These are phyloP conservation scores for Diaporthe eres DNA, from an alignment of 2,329 filamentous ascomycete genomes.

Conservation along the genomic window DNA sequence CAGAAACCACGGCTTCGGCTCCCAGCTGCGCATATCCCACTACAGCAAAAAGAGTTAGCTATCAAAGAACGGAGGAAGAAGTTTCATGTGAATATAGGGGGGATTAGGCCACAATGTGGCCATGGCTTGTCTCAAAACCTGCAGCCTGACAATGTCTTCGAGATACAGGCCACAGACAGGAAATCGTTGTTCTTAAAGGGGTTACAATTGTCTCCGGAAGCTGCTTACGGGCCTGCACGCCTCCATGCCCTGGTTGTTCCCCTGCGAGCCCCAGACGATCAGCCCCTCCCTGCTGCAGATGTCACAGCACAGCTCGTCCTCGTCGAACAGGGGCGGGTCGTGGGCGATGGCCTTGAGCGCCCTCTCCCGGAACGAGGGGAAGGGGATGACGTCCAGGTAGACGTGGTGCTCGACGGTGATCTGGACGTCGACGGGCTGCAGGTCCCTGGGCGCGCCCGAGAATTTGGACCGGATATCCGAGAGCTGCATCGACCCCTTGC, in stretches of 20 bases:
- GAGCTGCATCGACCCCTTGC: conserved; percentile 46
- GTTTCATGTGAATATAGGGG: no score
- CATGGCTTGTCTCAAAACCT: no score
- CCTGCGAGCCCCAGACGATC: conserved; percentile 55
- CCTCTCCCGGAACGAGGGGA: conserved; percentile 50
- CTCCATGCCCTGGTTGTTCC: conserved; percentile 48
- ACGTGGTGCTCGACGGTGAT: conserved; percentile 53
- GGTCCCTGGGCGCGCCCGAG: conserved; percentile 46
- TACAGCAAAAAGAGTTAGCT: no score
- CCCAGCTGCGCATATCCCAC: conserved; percentile 61
- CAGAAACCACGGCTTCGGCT: conserved; percentile 59
- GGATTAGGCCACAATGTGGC: no score
- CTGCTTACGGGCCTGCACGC: conserved; percentile 51
- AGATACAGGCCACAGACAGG: no score
- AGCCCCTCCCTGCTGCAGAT: conserved; percentile 51
- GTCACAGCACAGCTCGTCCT: conserved; percentile 54
- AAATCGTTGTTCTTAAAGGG: no score
- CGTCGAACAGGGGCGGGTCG: conserved; percentile 51
- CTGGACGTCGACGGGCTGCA: conserved; percentile 51
- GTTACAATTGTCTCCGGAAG: no score
- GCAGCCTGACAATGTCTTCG: no score
- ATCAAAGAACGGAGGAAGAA: no score
- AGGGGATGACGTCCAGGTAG: conserved; percentile 55
- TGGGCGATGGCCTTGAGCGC: conserved; percentile 46
- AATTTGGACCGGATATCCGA: conserved; percentile 47